A percentile compares a stretch with the other conserved stretches of the same genome.
These are phyloP conservation scores for Fragilaria radians DNA, from an alignment of 108 stramenopile genomes.

Conservation along the genomic window DNA sequence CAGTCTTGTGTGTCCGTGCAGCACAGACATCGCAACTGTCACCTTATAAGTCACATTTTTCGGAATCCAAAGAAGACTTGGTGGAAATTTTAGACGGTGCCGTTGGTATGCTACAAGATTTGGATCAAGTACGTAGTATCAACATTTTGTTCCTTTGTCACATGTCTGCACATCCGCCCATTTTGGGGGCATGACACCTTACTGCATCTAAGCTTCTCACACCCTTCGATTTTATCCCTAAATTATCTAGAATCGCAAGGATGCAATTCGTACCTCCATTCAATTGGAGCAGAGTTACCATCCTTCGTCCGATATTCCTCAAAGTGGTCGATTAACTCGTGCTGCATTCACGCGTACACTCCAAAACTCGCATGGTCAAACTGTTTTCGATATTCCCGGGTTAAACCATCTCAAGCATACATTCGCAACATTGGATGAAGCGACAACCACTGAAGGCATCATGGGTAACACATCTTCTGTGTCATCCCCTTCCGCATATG, in stretches of 20 bases:
- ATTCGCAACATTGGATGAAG: conserved; percentile 63
- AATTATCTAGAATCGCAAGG: conserved; percentile 79
- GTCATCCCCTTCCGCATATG: conserved; percentile 17
- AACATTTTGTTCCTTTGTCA: too few relatives aligned
- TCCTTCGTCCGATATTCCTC: neutral
- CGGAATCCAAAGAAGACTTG: conserved; percentile 70
- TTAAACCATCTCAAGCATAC: conserved; percentile 58
- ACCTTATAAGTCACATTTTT: conserved; percentile 25
- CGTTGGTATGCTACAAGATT: conserved; percentile 83
- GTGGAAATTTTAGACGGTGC: conserved; percentile 73
- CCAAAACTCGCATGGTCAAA: conserved; percentile 25
- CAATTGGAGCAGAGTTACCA: conserved; percentile 24
- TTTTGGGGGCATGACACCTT: too few relatives aligned
- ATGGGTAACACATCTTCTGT: neutral
- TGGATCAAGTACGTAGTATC: conserved; percentile 58
- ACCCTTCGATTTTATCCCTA: too few relatives aligned
- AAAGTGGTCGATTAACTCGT: conserved; percentile 47
- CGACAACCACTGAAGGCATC: neutral
- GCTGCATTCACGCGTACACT: conserved; percentile 59
- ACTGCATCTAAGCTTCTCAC: too few relatives aligned
- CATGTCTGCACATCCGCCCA: too few relatives aligned
- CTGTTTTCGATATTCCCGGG: conserved; percentile 71
- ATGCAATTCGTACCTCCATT: conserved; percentile 75
- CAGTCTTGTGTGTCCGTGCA: conserved; percentile 64
- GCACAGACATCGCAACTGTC: conserved; percentile 43